Evolutionary conservation across 2,329 filamentous ascomycete genomes (phyloP).

Genomic region (Tolypocladium sp.): DNA sequence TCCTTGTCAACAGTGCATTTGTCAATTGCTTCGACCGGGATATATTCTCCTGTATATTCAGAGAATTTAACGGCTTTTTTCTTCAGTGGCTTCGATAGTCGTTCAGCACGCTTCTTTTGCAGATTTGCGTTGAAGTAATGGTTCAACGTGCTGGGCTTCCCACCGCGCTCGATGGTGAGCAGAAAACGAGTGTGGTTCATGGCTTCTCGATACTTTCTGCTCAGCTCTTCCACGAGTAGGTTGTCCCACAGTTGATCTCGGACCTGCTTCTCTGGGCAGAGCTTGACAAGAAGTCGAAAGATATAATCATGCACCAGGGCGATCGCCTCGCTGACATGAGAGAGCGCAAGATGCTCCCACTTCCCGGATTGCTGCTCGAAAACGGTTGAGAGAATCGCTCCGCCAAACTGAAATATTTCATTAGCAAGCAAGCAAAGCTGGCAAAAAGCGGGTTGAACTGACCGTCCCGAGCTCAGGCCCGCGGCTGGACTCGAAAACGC

Average conservation of each 20-base stretch:
- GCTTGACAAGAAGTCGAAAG: constrained; percentile 23
- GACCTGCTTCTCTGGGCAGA: constrained; percentile 35
- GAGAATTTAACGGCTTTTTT: neutral
- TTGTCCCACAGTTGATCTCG: constrained; percentile 27
- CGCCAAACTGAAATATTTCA: constrained; percentile 19
- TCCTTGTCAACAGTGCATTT: constrained; percentile 9
- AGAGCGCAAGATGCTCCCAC: constrained; percentile 38
- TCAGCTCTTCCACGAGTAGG: constrained; percentile 36
- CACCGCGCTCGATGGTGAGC: constrained; percentile 38
- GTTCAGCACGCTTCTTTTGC: constrained; percentile 12
- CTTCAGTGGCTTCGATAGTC: neutral
- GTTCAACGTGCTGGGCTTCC: constrained; percentile 40
- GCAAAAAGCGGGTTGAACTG: neutral
- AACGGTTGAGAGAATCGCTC: constrained; percentile 28
- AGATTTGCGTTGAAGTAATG: constrained; percentile 38
- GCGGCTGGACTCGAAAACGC: constrained; percentile 1
- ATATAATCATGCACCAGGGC: constrained; percentile 45
- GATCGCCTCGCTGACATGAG: constrained; percentile 43
- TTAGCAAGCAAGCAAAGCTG: neutral
- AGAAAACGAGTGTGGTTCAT: constrained; percentile 41
- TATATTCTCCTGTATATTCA: no score
- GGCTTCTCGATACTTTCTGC: constrained; percentile 33
- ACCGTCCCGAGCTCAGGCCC: constrained; percentile 6
- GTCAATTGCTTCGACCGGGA: no score
- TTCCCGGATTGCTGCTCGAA: constrained; percentile 46